Evolutionary conservation across 148 eudicot genomes (phyloP), one percentile per base, ranked within the genome.

Genomic region (Salicornia ramosissima): DNA sequence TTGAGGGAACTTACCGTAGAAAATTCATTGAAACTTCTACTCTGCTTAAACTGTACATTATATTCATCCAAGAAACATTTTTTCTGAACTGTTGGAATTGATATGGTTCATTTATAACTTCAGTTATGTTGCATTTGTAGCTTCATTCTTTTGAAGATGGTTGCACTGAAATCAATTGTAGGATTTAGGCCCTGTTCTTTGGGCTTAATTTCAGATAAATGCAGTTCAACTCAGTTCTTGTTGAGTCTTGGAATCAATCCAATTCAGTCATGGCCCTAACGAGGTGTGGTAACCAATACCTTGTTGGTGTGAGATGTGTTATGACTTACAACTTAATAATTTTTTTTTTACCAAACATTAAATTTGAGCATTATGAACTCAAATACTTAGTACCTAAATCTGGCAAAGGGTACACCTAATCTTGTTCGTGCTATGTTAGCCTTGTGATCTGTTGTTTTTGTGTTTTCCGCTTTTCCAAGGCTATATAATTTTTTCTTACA

Each of bases 1-100:
- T 77, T 77, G 75, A 58, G 42, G 53, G 57, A 26, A 22, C n/a
- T 34, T 65, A 51, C 31, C 8, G 18, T 46, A 60, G 67, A 63
- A 42, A n/a, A n/a, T 59, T 16, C 65, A 53, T 39, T 70, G 39
- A 24, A 76, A 19, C 16, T 62, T 56, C 1, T 31, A 31, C 61
- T 61, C 36, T 25, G 24, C 49, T 55, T 19, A 22, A 64, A 55
- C 65, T 64, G 30, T 40, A 26, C 49, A 43, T 46, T 28, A 63
- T 22, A 26, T 75, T 54, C 6, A 60, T 54, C 34, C 5, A 36
- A 43, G 36, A 30, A 30, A 30, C 53, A 61, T 33, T n/a, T n/a
- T 3, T n/a, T 33, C 5, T 58, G 55, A 50, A 16, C 26, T 46
- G 58, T 43, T 59, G 26, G 28, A 30, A 22, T 31, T 47, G 22